Percentiles rank a stretch among this genome's conserved stretches.
Conservation (phyloP, 73 alveolate genomes). For the Tetrahymena thermophila region DNA sequence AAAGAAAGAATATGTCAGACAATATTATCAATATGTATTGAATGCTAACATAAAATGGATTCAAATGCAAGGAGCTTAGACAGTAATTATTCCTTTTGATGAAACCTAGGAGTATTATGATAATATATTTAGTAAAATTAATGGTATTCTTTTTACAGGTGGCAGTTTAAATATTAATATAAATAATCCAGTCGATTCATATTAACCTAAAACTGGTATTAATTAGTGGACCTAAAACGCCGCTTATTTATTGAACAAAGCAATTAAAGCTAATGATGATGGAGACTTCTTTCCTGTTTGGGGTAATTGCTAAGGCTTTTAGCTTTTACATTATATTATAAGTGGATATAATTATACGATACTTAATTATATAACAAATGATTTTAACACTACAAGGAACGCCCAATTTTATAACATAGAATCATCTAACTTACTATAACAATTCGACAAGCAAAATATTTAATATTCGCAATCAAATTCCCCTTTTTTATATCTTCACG, state of each 20-base stretch:
- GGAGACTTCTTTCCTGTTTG: slow-evolving; percentile 50
- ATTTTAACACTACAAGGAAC: neutral
- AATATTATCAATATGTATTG: neutral
- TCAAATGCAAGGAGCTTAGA: neutral
- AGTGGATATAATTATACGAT: slow-evolving; percentile 3
- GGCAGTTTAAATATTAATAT: neutral
- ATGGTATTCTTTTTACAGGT: neutral
- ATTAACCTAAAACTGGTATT: neutral
- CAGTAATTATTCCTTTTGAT: neutral
- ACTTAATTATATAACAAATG: neutral
- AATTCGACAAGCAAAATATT: neutral
- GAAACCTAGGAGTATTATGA: neutral
- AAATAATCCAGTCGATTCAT: neutral
- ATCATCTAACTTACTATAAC: neutral
- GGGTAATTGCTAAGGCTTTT: slow-evolving; percentile 60
- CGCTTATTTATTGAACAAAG: slow-evolving; percentile 12
- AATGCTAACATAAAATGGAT: neutral
- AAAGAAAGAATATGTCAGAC: neutral
- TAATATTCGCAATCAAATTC: neutral
- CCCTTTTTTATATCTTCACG: neutral
- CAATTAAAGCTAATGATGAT: slow-evolving; percentile 32
- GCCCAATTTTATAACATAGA: neutral
- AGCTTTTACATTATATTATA: slow-evolving; percentile 29
- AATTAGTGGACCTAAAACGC: slow-evolving; percentile 14
- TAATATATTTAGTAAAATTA: neutral